Conservation (phyloP, 129 eudicot species). For the Flaveria sonorensis region DNA sequence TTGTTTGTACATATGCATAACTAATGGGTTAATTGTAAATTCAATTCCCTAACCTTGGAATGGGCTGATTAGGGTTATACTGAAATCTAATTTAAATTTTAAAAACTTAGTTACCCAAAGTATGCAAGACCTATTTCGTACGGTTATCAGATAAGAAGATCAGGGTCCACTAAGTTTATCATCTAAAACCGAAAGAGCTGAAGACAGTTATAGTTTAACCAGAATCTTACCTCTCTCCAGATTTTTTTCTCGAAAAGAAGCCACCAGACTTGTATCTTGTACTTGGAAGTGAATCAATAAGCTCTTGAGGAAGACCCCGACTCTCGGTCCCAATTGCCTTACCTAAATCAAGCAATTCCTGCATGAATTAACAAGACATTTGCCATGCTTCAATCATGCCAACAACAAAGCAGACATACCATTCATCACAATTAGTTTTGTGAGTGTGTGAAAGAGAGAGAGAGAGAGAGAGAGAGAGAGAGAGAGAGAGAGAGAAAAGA, state of each 20-base stretch:
- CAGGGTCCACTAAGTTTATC: background rate
- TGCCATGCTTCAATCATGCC: background rate
- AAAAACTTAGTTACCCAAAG: background rate
- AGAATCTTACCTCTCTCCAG: slow-evolving; percentile 55
- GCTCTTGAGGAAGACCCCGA: slow-evolving; percentile 85
- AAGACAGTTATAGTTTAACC: background rate
- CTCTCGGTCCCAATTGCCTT: slow-evolving; percentile 85
- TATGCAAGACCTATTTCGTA: background rate
- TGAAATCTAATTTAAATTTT: background rate
- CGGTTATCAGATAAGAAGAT: background rate
- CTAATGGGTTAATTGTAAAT: background rate
- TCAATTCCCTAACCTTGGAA: background rate
- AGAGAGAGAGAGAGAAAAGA: too few relatives aligned
- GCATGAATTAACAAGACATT: slow-evolving; percentile 12
- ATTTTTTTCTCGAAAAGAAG: slow-evolving; percentile 64
- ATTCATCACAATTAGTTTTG: background rate
- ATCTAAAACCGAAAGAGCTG: background rate
- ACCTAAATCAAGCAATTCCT: slow-evolving; percentile 90
- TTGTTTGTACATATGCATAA: background rate
- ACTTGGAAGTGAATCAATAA: slow-evolving; percentile 70
- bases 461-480: too few relatives aligned
- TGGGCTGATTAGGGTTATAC: background rate
- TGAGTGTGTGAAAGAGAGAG: background rate
- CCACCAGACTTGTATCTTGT: slow-evolving; percentile 74
- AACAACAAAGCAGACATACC: background rate